phyloP scores from a whole-genome alignment of 164 flowering plant genomes.

The Houttuynia cordata region DNA sequence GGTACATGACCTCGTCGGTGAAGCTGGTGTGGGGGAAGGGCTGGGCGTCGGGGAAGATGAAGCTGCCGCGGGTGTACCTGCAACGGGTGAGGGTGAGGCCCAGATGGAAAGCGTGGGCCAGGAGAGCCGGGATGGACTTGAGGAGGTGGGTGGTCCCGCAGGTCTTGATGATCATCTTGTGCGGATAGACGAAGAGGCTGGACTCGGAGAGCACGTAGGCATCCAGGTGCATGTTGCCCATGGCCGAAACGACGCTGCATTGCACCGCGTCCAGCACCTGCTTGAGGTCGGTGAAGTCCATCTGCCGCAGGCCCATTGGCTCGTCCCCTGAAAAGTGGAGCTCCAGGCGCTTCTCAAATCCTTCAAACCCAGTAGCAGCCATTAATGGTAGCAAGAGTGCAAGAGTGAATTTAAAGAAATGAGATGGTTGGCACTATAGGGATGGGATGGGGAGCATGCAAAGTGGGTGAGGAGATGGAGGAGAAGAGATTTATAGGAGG shows the following conservation, averaged over 20 bases:
- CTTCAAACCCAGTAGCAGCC: slow-evolving; percentile 81
- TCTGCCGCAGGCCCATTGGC: slow-evolving; percentile 44
- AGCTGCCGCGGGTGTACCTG: slow-evolving; percentile 78
- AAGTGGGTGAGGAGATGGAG: slow-evolving; percentile 8
- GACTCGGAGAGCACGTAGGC: slow-evolving; percentile 92
- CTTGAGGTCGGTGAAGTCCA: slow-evolving; percentile 34
- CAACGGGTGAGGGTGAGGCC: slow-evolving; percentile 37
- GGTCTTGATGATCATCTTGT: slow-evolving; percentile 79
- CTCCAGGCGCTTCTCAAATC: slow-evolving; percentile 82
- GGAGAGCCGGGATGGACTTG: slow-evolving; percentile 60
- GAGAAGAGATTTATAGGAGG: slow-evolving; percentile 1
- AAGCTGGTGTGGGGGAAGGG: slow-evolving; percentile 77
- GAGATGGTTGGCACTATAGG: too few relatives aligned
- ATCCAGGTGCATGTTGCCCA: slow-evolving; percentile 57
- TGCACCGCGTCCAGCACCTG: slow-evolving; percentile 58
- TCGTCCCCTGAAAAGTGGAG: slow-evolving; percentile 68
- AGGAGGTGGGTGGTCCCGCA: slow-evolving; percentile 94
- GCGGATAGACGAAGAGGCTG: slow-evolving; percentile 77
- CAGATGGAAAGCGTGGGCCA: slow-evolving; percentile 34
- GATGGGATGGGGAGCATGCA: slow-evolving; percentile 3
- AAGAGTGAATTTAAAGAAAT: too few relatives aligned
- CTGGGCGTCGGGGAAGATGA: slow-evolving; percentile 73
- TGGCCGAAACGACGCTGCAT: slow-evolving; percentile 82
- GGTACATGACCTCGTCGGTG: slow-evolving; percentile 49
- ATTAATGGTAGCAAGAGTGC: slow-evolving; percentile 17